phyloP scores from a whole-genome alignment of 345 rosid genomes.

The Salix suchowensis region DNA sequence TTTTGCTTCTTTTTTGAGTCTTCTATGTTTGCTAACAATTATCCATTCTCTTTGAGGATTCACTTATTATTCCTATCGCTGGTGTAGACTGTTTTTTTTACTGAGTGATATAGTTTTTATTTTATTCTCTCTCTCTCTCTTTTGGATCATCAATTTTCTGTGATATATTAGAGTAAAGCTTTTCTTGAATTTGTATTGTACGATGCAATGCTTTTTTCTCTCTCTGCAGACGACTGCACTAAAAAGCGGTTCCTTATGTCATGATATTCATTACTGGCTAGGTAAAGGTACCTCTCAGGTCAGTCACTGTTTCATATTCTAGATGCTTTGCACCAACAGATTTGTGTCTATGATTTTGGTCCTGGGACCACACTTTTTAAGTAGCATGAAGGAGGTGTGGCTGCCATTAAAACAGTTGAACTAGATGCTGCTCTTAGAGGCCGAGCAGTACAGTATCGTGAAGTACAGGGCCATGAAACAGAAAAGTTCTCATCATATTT shows the following conservation, averaged over 20 bases:
- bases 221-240: constrained; percentile 59
- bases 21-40: not conserved
- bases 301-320: not conserved
- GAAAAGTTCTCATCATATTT: constrained; percentile 92
- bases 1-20: not conserved
- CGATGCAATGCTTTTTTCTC: not conserved
- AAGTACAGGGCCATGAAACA: constrained; percentile 54
- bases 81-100: not conserved
- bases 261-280: constrained; percentile 90
- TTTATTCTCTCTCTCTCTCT: not conserved
- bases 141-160: not conserved
- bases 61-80: not conserved
- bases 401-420: constrained; percentile 86
- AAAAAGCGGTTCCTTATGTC: constrained; percentile 66
- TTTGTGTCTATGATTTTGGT: not conserved
- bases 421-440: constrained; percentile 99
- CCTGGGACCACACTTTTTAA: constrained; percentile 13
- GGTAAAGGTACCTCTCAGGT: constrained; percentile 91
- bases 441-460: constrained; percentile 67
- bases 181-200: not conserved
- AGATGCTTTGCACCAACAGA: not conserved
- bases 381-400: constrained; percentile 95
- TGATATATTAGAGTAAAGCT: not conserved
- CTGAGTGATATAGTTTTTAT: not conserved
- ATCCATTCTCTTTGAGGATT: not conserved